These are phyloP conservation scores for Penicillium diatomitis DNA, from an alignment of 495 filamentous ascomycete genomes.

Conservation along the genomic window DNA sequence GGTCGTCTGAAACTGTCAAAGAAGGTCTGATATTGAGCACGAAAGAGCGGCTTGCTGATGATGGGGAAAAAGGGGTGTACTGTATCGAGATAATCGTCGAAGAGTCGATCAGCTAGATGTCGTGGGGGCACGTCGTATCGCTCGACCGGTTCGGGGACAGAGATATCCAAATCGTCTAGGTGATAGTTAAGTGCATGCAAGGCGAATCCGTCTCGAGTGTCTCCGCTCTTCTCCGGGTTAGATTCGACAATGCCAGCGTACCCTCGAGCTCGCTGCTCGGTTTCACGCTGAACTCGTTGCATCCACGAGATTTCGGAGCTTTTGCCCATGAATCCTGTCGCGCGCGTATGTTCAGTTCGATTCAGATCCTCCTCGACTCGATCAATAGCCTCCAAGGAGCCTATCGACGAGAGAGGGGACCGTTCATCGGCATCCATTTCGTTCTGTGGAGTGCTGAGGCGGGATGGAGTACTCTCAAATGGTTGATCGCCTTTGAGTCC, in stretches of 20 bases:
- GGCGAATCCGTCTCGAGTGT: conserved; percentile 5
- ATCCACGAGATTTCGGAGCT: conserved; percentile 52
- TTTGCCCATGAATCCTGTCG: conserved; percentile 49
- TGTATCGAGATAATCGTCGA: conserved; percentile 38
- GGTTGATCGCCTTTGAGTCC: background rate
- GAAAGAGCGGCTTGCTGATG: conserved; percentile 32
- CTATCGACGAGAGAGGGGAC: conserved; percentile 33
- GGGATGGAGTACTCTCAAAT: background rate
- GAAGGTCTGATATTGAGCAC: conserved; percentile 22
- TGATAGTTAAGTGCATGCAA: conserved; percentile 37
- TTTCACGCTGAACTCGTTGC: conserved; percentile 22
- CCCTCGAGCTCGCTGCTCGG: conserved; percentile 8
- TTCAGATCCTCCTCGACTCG: conserved; percentile 46
- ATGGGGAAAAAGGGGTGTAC: conserved; percentile 48
- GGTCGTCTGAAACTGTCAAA: conserved; percentile 7
- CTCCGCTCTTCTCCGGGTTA: background rate
- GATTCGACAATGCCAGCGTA: conserved; percentile 7
- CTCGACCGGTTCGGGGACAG: conserved; percentile 30
- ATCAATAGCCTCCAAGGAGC: conserved; percentile 46
- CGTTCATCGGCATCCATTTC: background rate
- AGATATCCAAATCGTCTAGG: conserved; percentile 42
- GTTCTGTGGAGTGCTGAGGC: conserved; percentile 1
- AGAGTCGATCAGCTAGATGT: conserved; percentile 37
- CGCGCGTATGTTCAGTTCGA: conserved; percentile 27
- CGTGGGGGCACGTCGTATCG: conserved; percentile 38